These are phyloP conservation scores for Skeletonema menzelii DNA, from an alignment of 108 stramenopile species.

Conservation along the genomic window DNA sequence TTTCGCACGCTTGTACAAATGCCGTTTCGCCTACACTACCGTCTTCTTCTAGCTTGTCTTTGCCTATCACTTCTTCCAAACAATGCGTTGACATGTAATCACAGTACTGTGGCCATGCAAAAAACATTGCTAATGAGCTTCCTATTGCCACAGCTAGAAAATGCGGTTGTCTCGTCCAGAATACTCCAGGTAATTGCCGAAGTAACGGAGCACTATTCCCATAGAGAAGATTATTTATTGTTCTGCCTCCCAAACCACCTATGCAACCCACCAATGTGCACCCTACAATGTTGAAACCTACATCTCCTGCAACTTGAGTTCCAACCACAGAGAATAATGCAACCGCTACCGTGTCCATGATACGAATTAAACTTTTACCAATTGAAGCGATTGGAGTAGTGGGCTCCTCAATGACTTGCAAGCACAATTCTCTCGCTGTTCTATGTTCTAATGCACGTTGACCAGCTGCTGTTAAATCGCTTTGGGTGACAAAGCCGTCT, in stretches of 20 bases:
- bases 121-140: slow-evolving; percentile 31
- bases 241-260: slow-evolving; percentile 40
- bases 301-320: slow-evolving; percentile 36
- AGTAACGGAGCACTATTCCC: slow-evolving; percentile 20
- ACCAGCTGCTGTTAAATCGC: slow-evolving; percentile 4
- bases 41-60: slow-evolving; percentile 19
- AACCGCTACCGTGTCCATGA: slow-evolving; percentile 17
- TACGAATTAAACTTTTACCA: not conserved
- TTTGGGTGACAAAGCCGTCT: not conserved
- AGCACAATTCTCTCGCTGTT: slow-evolving; percentile 1
- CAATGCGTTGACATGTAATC: not conserved
- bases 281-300: slow-evolving; percentile 37
- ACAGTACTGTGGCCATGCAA: slow-evolving; percentile 35
- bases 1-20: slow-evolving; percentile 7
- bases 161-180: slow-evolving; percentile 28
- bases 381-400: slow-evolving; percentile 1
- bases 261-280: slow-evolving; percentile 32
- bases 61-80: slow-evolving; percentile 13
- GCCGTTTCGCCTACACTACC: slow-evolving; percentile 7
- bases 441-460: slow-evolving; percentile 8
- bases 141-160: slow-evolving; percentile 22
- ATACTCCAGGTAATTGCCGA: slow-evolving; percentile 21
- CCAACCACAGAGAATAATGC: slow-evolving; percentile 37
- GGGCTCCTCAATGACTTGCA: slow-evolving; percentile 15
- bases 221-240: slow-evolving; percentile 39